Percentiles rank a stretch among this genome's conserved stretches.
These are phyloP conservation scores for Alternaria brassicicola DNA, from an alignment of 2,329 filamentous ascomycete genomes.

Conservation along the genomic window DNA sequence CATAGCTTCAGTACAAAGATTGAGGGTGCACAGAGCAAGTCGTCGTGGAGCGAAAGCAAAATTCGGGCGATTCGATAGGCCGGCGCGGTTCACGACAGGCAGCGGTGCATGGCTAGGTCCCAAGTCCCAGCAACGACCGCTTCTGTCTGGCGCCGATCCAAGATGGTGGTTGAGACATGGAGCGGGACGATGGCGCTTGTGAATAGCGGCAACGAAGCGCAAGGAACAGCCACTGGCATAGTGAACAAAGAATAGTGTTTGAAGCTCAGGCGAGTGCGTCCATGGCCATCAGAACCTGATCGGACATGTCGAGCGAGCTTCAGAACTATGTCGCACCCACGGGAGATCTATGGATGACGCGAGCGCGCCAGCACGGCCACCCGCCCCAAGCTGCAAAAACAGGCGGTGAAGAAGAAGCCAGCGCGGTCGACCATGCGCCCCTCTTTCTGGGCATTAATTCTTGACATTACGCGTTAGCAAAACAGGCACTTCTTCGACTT, in stretches of 20 bases:
- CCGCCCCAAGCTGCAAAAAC: constrained; percentile 32
- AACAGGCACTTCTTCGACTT: neutral
- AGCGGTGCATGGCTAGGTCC: constrained; percentile 32
- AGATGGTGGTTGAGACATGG: constrained; percentile 31
- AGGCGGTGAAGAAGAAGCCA: constrained; percentile 31
- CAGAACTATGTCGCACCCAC: constrained; percentile 26
- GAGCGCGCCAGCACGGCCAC: constrained; percentile 33
- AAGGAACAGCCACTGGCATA: constrained; percentile 1
- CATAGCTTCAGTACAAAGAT: constrained; percentile 19
- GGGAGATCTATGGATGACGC: constrained; percentile 31
- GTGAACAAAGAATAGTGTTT: neutral
- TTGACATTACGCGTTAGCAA: constrained; percentile 11
- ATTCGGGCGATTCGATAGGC: constrained; percentile 34
- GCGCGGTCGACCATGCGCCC: constrained; percentile 31
- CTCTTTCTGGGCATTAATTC: constrained; percentile 20
- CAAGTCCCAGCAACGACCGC: constrained; percentile 29
- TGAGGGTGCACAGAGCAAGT: constrained; percentile 27
- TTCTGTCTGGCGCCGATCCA: constrained; percentile 40
- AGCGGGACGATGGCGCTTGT: constrained; percentile 21
- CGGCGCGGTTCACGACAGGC: constrained; percentile 25
- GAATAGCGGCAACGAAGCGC: constrained; percentile 14
- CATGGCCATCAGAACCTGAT: constrained; percentile 1
- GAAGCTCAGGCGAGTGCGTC: neutral
- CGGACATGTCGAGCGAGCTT: constrained; percentile 9
- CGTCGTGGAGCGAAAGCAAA: constrained; percentile 20